These are phyloP conservation scores for Trypanosomatidae sp. DNA, from an alignment of 208 protist genomes.

Conservation along the genomic window DNA sequence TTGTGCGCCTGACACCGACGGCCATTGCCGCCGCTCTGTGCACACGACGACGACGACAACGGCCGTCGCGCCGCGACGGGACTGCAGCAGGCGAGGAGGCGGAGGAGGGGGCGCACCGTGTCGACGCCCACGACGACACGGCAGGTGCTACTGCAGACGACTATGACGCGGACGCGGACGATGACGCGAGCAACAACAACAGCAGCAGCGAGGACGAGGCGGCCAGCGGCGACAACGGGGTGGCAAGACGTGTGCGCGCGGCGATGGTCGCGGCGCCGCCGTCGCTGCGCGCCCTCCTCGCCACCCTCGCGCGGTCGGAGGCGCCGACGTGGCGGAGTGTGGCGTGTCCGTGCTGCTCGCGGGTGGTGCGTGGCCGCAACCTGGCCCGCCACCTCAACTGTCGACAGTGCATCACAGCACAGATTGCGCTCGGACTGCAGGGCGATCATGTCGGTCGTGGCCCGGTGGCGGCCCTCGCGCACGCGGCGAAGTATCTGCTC, in stretches of 20 bases:
- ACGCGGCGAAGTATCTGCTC: constrained; percentile 56
- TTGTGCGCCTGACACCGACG: constrained; percentile 52
- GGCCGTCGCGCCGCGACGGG: neutral
- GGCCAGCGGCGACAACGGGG: neutral
- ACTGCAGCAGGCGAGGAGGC: too few species aligned
- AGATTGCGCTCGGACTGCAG: constrained; percentile 77
- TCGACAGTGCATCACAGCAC: constrained; percentile 66
- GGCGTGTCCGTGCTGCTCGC: constrained; percentile 73
- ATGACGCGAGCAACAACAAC: too few species aligned
- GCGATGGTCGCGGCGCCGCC: too few species aligned
- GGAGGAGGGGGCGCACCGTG: too few species aligned
- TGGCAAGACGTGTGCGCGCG: too few species aligned
- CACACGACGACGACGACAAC: constrained; percentile 4
- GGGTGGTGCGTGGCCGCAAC: constrained; percentile 74
- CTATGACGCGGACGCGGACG: too few species aligned
- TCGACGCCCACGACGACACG: too few species aligned
- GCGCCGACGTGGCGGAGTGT: constrained; percentile 73
- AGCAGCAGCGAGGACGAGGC: too few species aligned
- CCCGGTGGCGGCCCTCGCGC: constrained; percentile 74
- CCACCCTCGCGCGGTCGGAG: neutral
- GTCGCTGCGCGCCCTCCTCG: too few species aligned
- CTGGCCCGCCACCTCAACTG: constrained; percentile 76
- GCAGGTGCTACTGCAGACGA: too few species aligned
- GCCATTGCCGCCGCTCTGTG: neutral
- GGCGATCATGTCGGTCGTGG: constrained; percentile 40